Conservation (phyloP, 2,329 filamentous ascomycete genomes). For the Trichoderma arundinaceum region DNA sequence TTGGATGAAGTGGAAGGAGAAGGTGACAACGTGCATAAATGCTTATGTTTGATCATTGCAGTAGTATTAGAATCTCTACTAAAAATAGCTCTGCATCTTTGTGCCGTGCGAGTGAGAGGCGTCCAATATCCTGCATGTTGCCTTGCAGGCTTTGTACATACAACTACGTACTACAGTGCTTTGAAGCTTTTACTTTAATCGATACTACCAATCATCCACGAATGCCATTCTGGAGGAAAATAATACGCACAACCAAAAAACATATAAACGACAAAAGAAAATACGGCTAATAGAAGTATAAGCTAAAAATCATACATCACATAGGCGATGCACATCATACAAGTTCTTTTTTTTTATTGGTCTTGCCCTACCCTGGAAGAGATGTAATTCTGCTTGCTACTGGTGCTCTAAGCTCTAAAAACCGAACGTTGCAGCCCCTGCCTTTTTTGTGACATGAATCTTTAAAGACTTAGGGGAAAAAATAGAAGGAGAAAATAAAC, state of each 20-base stretch:
- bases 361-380: neutral
- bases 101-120: neutral
- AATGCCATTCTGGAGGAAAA: too few species aligned
- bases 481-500: neutral
- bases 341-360: neutral
- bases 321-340: too few species aligned
- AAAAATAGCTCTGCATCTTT: neutral
- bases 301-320: too few species aligned
- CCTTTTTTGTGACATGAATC: neutral
- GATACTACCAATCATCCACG: too few species aligned
- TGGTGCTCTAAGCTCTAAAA: neutral
- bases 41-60: neutral
- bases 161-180: neutral
- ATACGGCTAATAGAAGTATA: too few species aligned
- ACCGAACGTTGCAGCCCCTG: neutral
- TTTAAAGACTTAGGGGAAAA: neutral
- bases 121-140: conserved; percentile 1
- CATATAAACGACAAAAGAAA: too few species aligned
- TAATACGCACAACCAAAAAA: too few species aligned
- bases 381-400: neutral
- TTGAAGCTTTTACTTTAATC: too few species aligned
- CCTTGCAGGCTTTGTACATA: neutral
- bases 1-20: neutral
- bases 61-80: neutral
- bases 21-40: neutral